Evolutionary conservation across 1,139 yeast genomes (phyloP), one percentile per base, ranked within the genome.

Genomic region (Taphrina betulina): DNA sequence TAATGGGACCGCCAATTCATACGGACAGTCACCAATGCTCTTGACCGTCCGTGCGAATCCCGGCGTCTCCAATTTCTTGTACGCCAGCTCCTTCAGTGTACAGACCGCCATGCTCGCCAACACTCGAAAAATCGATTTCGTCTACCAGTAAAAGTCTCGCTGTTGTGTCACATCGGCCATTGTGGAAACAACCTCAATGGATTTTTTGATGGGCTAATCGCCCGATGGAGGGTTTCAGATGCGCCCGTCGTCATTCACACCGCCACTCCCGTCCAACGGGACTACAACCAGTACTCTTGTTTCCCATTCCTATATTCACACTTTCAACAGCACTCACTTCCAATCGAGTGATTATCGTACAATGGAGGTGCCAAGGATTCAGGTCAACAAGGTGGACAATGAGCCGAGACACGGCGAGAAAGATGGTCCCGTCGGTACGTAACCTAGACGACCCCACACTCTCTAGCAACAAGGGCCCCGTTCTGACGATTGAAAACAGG

Each of bases 281-380:
- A n/a, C n/a, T n/a, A n/a, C n/a, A n/a, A n/a, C n/a, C n/a, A n/a
- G n/a, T n/a, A n/a, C n/a, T n/a, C n/a, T n/a, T n/a, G n/a, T n/a
- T n/a, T n/a, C n/a, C n/a, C n/a, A n/a, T n/a, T n/a, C n/a, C n/a
- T n/a, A n/a, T n/a, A n/a, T n/a, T n/a, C n/a, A n/a, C n/a, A n/a
- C n/a, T n/a, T n/a, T n/a, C n/a, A n/a, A n/a, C n/a, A n/a, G n/a
- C n/a, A n/a, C n/a, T n/a, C n/a, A n/a, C n/a, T n/a, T n/a, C n/a
- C n/a, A n/a, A n/a, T n/a, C n/a, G n/a, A n/a, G n/a, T n/a, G n/a
- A n/a, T n/a, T n/a, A n/a, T 12, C 12, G 28, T 8, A 17, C 8
- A n/a, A 43, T 43, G 48, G 48, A 43, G 16, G 31, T 43, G 17
- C 48, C 48, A n/a, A 43, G 31, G 38, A 43, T 43, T 10, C 48